These are phyloP conservation scores for Plasmodium cynomolgi DNA, from an alignment of 169 alveolate genomes.

Conservation along the genomic window DNA sequence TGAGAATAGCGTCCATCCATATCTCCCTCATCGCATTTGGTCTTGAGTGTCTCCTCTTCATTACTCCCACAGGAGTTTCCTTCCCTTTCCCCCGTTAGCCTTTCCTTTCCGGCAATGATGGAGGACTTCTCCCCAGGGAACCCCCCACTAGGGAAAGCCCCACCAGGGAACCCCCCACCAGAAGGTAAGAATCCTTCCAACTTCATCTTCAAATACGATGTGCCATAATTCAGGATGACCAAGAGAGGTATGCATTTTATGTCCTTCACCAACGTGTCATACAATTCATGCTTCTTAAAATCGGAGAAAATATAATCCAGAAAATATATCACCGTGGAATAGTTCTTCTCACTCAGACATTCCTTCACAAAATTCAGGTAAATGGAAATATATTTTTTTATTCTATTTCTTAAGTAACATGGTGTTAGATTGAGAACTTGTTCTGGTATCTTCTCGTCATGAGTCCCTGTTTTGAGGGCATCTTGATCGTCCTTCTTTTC, in stretches of 20 bases:
- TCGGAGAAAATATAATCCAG: constrained; percentile 69
- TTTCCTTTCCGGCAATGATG: neutral
- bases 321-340: constrained; percentile 54
- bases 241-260: constrained; percentile 30
- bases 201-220: constrained; percentile 34
- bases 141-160: neutral
- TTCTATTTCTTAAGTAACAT: constrained; percentile 16
- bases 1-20: neutral
- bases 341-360: constrained; percentile 27
- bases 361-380: constrained; percentile 53
- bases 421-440: constrained; percentile 41
- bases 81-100: neutral
- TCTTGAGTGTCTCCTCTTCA: neutral
- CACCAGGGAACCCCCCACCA: neutral
- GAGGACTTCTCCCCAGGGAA: neutral
- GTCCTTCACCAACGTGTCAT: constrained; percentile 5
- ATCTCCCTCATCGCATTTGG: constrained; percentile 8
- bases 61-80: neutral
- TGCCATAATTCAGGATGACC: constrained; percentile 30
- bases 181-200: neutral
- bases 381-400: constrained; percentile 8
- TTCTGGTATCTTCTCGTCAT: neutral
- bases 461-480: neutral
- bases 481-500: neutral
- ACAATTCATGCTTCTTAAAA: constrained; percentile 34